phyloP scores from a whole-genome alignment of 495 filamentous ascomycete species.

The Penicillium flavigenum region DNA sequence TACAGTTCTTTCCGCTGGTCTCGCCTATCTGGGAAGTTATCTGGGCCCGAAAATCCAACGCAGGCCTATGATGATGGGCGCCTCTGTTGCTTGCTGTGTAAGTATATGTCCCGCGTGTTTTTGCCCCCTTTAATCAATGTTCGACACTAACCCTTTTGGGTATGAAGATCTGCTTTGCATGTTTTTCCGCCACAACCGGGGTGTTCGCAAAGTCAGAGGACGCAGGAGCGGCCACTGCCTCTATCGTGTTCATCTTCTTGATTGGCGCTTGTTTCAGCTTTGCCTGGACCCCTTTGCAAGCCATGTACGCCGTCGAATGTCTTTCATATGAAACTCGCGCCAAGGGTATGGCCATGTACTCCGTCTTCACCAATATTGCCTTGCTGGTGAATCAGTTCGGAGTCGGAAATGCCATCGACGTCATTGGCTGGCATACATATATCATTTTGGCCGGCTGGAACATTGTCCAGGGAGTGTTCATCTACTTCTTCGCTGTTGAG shows the following conservation, averaged over 20 bases:
- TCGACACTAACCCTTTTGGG: neutral
- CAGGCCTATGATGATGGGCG: conserved; percentile 43
- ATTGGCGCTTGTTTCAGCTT: conserved; percentile 63
- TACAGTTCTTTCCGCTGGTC: conserved; percentile 16
- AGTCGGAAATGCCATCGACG: conserved; percentile 57
- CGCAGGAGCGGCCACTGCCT: conserved; percentile 38
- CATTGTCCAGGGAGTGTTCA: conserved; percentile 48
- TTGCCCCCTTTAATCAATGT: neutral
- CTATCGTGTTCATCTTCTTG: conserved; percentile 62
- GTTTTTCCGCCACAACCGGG: neutral
- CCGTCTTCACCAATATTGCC: conserved; percentile 48
- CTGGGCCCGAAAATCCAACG: conserved; percentile 61
- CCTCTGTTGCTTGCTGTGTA: neutral
- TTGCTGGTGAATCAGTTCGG: conserved; percentile 56
- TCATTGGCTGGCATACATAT: conserved; percentile 65
- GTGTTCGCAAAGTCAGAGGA: neutral
- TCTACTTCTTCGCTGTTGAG: conserved; percentile 67
- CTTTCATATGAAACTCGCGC: conserved; percentile 58
- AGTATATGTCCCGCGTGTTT: neutral
- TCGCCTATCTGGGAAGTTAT: conserved; percentile 58
- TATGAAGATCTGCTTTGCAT: conserved; percentile 1
- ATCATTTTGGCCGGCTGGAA: conserved; percentile 63
- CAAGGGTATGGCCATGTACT: conserved; percentile 60
- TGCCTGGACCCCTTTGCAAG: conserved; percentile 64
- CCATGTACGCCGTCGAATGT: conserved; percentile 65